Conservation (phyloP, 345 rosid species). For the Hibiscus syriacus region DNA sequence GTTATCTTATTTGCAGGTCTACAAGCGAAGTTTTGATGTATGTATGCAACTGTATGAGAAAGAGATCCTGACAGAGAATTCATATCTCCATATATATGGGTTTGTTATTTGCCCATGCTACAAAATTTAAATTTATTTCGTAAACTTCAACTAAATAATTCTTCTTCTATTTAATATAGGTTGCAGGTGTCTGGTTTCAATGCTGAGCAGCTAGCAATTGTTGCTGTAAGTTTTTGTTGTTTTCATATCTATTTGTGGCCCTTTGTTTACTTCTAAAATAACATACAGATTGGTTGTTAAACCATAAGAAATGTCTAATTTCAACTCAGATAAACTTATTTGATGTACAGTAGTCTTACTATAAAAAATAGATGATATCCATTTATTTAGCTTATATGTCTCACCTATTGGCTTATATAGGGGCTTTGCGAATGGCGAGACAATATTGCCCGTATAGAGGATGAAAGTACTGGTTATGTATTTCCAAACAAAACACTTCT, state of each 20-base stretch:
- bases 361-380: not conserved
- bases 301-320: not conserved
- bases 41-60: conserved; percentile 81
- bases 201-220: conserved; percentile 80
- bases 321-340: not conserved
- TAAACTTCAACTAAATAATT: conserved; percentile 15
- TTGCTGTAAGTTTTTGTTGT: conserved; percentile 45
- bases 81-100: conserved; percentile 78
- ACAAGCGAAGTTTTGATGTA: conserved; percentile 70
- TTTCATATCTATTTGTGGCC: not conserved
- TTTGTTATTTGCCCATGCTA: conserved; percentile 23
- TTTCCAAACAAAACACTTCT: conserved; percentile 79
- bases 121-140: not conserved
- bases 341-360: not conserved
- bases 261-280: not conserved
- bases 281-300: no score
- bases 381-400: not conserved
- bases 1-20: conserved; percentile 46
- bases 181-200: conserved; percentile 50
- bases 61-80: conserved; percentile 67
- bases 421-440: conserved; percentile 88
- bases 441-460: conserved; percentile 67
- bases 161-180: conserved; percentile 33
- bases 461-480: conserved; percentile 90
- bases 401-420: conserved; percentile 35